Base-by-base conservation (phyloP, 1,284 basidiomycete species). In the Xerocomus nothofagi region DNA sequence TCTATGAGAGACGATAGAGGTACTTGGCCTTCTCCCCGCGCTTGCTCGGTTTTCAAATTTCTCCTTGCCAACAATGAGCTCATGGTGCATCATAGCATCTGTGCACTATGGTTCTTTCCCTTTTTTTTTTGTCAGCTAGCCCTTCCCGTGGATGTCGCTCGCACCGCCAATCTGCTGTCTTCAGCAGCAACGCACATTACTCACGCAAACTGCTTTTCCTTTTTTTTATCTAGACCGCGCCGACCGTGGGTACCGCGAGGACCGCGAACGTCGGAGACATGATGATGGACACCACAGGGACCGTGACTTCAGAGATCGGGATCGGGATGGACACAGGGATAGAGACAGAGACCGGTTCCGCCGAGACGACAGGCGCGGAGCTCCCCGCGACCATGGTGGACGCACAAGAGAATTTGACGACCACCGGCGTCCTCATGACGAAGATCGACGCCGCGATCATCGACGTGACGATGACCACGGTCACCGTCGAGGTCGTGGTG, bases 71-170 rank as follows among this genome's bases (percentile, higher is more conserved):
- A 70, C 62, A 60, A 66, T 61, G 65, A 67, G 75, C 81, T 84
- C 79, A 84, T 81, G 81, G 80, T 81, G 82, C 80, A 76, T 72
- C 69, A 60, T 68, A 69, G 62, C 58, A 68, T 71, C 64, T 65
- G 65, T 74, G 80, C 80, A 80, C 78, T 76, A 73, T 80, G 75
- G 63, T 69, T 67, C 68, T 74, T 70, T 75, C 65, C 63, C 65
- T 69, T 60, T 69, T 75, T 69, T n/a, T 74, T 69, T 76, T 80
- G 76, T 80, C 81, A 81, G 81, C 80, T 75, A 77, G 76, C 78
- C 65, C 67, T 67, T 72, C 48, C 52, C 52, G 49, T 61, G 65
- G 66, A 66, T 63, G 61, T 61, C 60, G 63, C 65, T 66, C 68
- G 59, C 66, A 57, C 67, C 65, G 62, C 59, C 66, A 63, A 66